Evolutionary conservation across 495 filamentous ascomycete species (phyloP).

Genomic region (Tuber brumale): DNA sequence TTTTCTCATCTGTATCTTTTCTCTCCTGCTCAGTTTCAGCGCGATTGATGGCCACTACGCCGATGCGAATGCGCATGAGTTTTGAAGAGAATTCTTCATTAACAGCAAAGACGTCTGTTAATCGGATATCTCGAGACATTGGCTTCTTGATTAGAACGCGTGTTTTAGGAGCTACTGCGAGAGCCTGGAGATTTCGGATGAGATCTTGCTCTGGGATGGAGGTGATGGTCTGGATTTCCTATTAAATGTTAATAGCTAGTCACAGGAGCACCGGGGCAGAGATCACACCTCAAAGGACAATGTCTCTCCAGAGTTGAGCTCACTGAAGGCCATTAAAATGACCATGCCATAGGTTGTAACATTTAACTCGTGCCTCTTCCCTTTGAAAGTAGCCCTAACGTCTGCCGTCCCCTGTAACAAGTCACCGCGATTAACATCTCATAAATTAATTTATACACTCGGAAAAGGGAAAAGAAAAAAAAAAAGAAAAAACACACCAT

Average conservation of each 20-base stretch:
- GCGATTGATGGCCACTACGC: conserved; percentile 67
- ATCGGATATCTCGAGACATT: conserved; percentile 70
- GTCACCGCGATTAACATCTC: background rate
- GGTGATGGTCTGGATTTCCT: conserved; percentile 77
- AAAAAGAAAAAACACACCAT: conserved; percentile 45
- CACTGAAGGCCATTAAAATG: conserved; percentile 83
- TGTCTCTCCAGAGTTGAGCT: conserved; percentile 56
- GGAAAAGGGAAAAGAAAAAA: background rate
- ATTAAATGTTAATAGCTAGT: conserved; percentile 3
- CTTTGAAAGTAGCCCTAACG: conserved; percentile 55
- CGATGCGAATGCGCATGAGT: conserved; percentile 78
- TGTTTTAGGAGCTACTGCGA: conserved; percentile 80
- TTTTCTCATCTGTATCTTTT: conserved; percentile 79
- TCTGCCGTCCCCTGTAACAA: conserved; percentile 67
- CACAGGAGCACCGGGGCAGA: background rate
- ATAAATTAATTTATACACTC: background rate
- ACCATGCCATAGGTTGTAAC: conserved; percentile 91
- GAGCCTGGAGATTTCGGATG: conserved; percentile 70
- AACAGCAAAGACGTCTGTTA: conserved; percentile 74
- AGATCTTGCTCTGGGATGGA: conserved; percentile 76
- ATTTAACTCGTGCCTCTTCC: conserved; percentile 78
- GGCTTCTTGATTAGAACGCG: conserved; percentile 77
- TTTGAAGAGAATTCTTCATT: conserved; percentile 78
- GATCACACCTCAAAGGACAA: conserved; percentile 54
- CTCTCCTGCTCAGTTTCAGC: conserved; percentile 80